Percentiles rank a stretch among this genome's conserved stretches.
Conservation (phyloP, 306 rosid genomes). For the Gynostemma pentaphyllum region DNA sequence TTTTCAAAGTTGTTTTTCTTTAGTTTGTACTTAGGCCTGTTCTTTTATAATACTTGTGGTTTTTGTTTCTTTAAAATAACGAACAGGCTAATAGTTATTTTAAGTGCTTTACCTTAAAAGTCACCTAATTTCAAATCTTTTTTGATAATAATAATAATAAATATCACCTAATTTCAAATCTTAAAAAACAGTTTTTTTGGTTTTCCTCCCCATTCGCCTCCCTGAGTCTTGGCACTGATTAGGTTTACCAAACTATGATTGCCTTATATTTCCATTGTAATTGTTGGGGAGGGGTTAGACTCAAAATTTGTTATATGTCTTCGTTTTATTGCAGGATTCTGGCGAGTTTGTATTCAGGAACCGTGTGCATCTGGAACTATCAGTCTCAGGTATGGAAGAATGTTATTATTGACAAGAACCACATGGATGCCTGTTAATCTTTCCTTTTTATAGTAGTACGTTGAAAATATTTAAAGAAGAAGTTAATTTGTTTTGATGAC, state of each 20-base stretch:
- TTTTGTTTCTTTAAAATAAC: no score
- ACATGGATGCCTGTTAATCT: not conserved
- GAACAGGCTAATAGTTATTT: no score
- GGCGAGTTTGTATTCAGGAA: slow-evolving; percentile 90
- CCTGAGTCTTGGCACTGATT: not conserved
- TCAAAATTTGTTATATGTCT: not conserved
- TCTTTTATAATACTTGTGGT: no score
- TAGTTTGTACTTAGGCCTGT: no score
- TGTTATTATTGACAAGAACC: not conserved
- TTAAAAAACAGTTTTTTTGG: no score
- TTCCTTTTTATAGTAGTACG: not conserved
- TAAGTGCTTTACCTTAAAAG: no score
- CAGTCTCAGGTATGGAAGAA: slow-evolving; percentile 63
- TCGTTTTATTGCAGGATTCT: slow-evolving; percentile 55
- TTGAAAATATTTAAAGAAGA: not conserved
- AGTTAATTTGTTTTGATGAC: not conserved
- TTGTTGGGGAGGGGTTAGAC: not conserved
- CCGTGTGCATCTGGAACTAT: slow-evolving; percentile 89
- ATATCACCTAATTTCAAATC: no score
- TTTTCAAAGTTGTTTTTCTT: no score
- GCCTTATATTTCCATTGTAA: not conserved
- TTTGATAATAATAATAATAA: no score
- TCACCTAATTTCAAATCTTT: no score
- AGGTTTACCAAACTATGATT: not conserved
- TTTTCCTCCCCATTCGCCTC: not conserved